phyloP scores from a whole-genome alignment of 306 rosid genomes.

The Cucurbita pepo region DNA sequence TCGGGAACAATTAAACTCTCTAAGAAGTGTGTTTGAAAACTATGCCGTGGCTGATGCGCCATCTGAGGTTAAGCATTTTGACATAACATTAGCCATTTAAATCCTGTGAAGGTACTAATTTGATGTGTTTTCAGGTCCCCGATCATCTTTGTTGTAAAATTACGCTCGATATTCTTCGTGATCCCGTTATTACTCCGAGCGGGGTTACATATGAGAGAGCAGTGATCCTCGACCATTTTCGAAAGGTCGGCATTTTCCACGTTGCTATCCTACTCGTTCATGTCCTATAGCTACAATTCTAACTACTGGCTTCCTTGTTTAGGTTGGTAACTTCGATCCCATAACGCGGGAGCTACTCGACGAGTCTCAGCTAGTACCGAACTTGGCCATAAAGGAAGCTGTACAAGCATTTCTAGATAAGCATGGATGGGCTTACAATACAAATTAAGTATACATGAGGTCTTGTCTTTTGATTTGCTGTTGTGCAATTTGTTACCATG shows the following conservation, averaged over 20 bases:
- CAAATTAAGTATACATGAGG: constrained; percentile 18
- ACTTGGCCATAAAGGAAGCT: constrained; percentile 75
- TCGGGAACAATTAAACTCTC: constrained; percentile 29
- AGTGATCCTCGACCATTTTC: constrained; percentile 70
- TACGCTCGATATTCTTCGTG: constrained; percentile 71
- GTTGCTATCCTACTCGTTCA: background rate
- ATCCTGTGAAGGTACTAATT: background rate
- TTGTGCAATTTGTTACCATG: background rate
- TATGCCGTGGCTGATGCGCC: constrained; percentile 52
- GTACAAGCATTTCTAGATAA: constrained; percentile 52
- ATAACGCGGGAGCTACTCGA: constrained; percentile 54
- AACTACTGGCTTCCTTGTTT: background rate
- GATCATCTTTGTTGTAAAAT: constrained; percentile 84
- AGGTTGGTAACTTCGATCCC: constrained; percentile 90
- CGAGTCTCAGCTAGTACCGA: constrained; percentile 44
- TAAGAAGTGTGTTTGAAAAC: constrained; percentile 39
- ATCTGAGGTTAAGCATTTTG: constrained; percentile 42
- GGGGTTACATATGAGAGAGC: constrained; percentile 86
- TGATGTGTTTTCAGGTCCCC: constrained; percentile 42
- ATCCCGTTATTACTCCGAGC: constrained; percentile 90
- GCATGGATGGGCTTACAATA: constrained; percentile 86
- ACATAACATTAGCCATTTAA: background rate
- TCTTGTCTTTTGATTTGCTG: background rate
- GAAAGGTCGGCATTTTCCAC: constrained; percentile 29
- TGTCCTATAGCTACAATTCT: background rate